Percentiles rank a stretch among this genome's conserved stretches.
Evolutionary conservation across 805 yeast genomes (phyloP).

Genomic region (Candida peoriensis): DNA sequence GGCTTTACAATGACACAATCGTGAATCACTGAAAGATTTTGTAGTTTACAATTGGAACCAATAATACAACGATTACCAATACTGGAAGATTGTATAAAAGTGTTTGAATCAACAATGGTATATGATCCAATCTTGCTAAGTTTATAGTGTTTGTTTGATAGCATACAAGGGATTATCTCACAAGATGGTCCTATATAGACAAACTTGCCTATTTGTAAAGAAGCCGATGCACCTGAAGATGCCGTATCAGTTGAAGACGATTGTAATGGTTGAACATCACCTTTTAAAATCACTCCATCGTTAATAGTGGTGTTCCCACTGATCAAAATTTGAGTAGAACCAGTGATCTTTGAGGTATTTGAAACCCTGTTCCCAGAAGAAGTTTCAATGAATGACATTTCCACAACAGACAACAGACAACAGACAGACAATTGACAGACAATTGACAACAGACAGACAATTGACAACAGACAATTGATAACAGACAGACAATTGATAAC

Average conservation of each 20-base stretch:
- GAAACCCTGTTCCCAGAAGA: constrained; percentile 47
- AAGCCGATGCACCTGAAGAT: constrained; percentile 23
- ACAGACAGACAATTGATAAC: too few species aligned
- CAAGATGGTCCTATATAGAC: constrained; percentile 30
- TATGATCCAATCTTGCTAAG: constrained; percentile 48
- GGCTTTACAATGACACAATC: constrained; percentile 47
- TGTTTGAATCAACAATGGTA: constrained; percentile 33
- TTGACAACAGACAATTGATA: too few species aligned
- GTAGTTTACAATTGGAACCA: constrained; percentile 36
- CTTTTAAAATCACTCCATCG: constrained; percentile 15
- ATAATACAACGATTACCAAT: constrained; percentile 47
- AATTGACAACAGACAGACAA: too few species aligned
- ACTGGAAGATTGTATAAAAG: constrained; percentile 30
- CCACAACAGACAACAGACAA: too few species aligned
- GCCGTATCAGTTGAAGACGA: constrained; percentile 22
- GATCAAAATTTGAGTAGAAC: constrained; percentile 39
- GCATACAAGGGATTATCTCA: constrained; percentile 12
- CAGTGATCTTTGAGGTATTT: constrained; percentile 35
- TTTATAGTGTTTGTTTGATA: too few species aligned
- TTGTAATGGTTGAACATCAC: constrained; percentile 30
- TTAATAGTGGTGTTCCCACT: constrained; percentile 43
- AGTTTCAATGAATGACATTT: constrained; percentile 53
- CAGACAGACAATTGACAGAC: too few species aligned
- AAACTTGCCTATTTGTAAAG: constrained; percentile 41
- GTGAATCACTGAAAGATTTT: constrained; percentile 35